These are phyloP conservation scores for Solanum lignicaule DNA, from an alignment of 257 asterid genomes.

Conservation along the genomic window DNA sequence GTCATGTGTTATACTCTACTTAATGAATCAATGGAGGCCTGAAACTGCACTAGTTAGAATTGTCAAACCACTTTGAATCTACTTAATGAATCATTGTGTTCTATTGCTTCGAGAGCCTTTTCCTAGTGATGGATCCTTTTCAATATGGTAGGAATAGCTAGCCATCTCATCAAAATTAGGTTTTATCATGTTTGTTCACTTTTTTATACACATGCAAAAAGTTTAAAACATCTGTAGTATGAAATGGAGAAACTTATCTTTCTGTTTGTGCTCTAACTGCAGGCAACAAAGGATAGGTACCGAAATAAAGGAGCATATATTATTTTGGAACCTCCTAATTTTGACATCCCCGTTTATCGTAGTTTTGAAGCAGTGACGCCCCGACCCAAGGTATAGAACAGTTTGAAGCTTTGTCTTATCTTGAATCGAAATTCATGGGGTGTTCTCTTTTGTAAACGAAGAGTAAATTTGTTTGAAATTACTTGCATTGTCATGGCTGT, in stretches of 20 bases:
- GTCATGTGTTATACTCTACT: neutral
- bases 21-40: neutral
- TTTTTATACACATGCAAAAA: neutral
- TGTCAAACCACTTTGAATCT: neutral
- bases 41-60: neutral
- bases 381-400: slow-evolving; percentile 30
- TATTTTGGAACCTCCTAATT: slow-evolving; percentile 71
- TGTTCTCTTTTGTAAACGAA: neutral
- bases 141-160: neutral
- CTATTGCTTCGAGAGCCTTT: neutral
- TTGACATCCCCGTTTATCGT: slow-evolving; percentile 55
- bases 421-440: neutral
- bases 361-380: slow-evolving; percentile 53
- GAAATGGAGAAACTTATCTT: slow-evolving; percentile 4
- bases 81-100: neutral
- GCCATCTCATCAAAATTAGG: neutral
- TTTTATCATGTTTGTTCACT: neutral
- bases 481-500: neutral
- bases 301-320: slow-evolving; percentile 88
- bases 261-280: slow-evolving; percentile 10
- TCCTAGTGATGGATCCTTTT: neutral
- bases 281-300: slow-evolving; percentile 88
- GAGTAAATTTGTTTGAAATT: neutral
- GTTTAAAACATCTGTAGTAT: neutral
- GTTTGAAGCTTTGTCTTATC: neutral